These are phyloP conservation scores for Geotrichum bryndzae DNA, from an alignment of 1,139 yeast genomes.

Conservation along the genomic window DNA sequence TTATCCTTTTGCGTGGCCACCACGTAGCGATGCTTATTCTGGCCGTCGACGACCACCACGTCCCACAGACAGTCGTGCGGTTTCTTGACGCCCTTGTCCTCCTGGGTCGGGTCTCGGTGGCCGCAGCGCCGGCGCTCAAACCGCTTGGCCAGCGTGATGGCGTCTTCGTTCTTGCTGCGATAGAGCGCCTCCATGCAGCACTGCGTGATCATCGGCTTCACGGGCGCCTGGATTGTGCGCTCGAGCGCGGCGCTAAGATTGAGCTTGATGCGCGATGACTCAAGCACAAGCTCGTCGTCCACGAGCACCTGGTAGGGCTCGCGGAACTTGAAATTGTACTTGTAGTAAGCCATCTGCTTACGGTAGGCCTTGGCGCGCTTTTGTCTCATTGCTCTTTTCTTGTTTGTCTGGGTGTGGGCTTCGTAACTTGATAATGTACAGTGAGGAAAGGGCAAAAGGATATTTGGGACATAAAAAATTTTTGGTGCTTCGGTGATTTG, in stretches of 20 bases:
- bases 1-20: constrained; percentile 77
- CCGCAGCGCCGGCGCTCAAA: constrained; percentile 77
- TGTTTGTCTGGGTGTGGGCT: not conserved
- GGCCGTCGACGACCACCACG: constrained; percentile 63
- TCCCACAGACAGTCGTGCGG: constrained; percentile 74
- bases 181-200: constrained; percentile 89
- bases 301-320: constrained; percentile 86
- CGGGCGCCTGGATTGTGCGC: constrained; percentile 77
- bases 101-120: constrained; percentile 31
- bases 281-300: constrained; percentile 70
- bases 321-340: constrained; percentile 82
- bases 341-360: constrained; percentile 81
- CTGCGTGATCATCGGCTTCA: constrained; percentile 92
- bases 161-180: constrained; percentile 59
- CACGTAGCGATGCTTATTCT: constrained; percentile 81
- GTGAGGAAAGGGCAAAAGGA: not conserved
- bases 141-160: constrained; percentile 70
- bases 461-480: not conserved
- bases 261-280: constrained; percentile 59
- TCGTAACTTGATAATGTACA: not conserved
- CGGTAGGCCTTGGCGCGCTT: constrained; percentile 91
- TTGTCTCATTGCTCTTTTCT: constrained; percentile 63
- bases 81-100: constrained; percentile 34
- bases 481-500: not conserved
- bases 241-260: constrained; percentile 72